Evolutionary conservation across 495 filamentous ascomycete genomes (phyloP), one percentile per base, ranked within the genome.

Genomic region (Xylaria cubensis): DNA sequence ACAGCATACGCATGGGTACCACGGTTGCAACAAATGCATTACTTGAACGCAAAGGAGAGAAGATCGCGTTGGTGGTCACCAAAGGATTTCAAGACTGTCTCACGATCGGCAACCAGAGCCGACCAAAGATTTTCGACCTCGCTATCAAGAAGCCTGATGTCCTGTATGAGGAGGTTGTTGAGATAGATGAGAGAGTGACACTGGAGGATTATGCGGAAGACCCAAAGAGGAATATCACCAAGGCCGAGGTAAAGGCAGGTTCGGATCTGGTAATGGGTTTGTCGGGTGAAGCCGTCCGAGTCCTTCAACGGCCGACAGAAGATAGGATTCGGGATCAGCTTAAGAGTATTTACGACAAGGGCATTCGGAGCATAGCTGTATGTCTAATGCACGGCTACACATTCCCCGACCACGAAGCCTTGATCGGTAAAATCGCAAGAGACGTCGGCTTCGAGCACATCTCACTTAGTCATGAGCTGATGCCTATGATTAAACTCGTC

Each of bases 401-500:
- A 1, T 95, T 92, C 74, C 92, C 92, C 17, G 86, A 90, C 42
- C 93, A 95, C 70, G 93, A 95, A 73, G 85, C 85, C 7, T 73
- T 93, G 59, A 85, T 95, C 12, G 90, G 91, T 24, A 85, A 86
- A 65, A 82, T 95, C 21, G 93, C 92, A 0, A 83, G 79, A 72
- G 89, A 93, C 66, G 88, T 94, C 74, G 93, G 93, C 15, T 95
- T 95, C 78, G 78, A 86, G 46, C 91, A 94, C 77, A 88, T 98
- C 80, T 88, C 90, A 63, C 83, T 93, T 48, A 92, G 89, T 63
- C 88, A 91, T 72, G 88, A 93, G 79, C 84, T 94, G 36, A 97
- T 97, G 90, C 96, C 96, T 34, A 99, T 98, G 95, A 98, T 94
- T 77, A 95, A 94, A 79, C 82, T 94, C 9, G 91, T 94, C 0